Evolutionary conservation across 2,329 filamentous ascomycete species (phyloP), one percentile per base, ranked within the genome.

Genomic region (Xylariaceae sp.): DNA sequence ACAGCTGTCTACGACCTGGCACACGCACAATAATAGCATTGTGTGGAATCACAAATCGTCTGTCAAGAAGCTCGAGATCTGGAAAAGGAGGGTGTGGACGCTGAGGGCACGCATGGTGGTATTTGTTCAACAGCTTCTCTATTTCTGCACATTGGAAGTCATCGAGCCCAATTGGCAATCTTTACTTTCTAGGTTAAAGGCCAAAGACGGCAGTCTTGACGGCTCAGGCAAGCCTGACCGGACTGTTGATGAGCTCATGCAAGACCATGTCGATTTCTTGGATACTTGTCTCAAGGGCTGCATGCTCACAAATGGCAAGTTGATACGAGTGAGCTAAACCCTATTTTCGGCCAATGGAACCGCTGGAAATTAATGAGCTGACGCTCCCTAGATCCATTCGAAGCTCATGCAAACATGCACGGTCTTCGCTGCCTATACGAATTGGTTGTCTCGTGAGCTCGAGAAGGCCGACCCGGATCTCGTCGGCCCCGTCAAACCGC

Each of bases 241-340:
- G 35, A 99, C 94, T 0, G 94, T 99, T 1, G 94, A 99, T 64
- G 90, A 97, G 71, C 73, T 99, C 64, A 99, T 99, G 94, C 90
- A 97, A 71, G 91, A 97, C 64, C 94, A 99, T 71, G 91, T 99
- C 52, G 94, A 97, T 70, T 99, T 99, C 68, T 74, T 99, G 42
- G 94, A 96, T 62, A 97, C 94, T 4, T 99, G 94, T 67, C 76
- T 99, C 62, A 99, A 97, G 71, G 94, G 97, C 72, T 97, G 94
- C 74, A 97, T 97, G 90, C 78, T 99, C 57, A 99, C 94, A 17
- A 96, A 99, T 68, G 90, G 89, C 65, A 96, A 96, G 72, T 78
- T 99, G 6, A 73, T 99, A 6, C 86, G 90, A 71, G 92, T 96
- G 78, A 57, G 76, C 22, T 27, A 27, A 27, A 27, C 4, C 22